Evolutionary conservation across 164 flowering plant species (phyloP).

Genomic region (Chloranthus sessilifolius): DNA sequence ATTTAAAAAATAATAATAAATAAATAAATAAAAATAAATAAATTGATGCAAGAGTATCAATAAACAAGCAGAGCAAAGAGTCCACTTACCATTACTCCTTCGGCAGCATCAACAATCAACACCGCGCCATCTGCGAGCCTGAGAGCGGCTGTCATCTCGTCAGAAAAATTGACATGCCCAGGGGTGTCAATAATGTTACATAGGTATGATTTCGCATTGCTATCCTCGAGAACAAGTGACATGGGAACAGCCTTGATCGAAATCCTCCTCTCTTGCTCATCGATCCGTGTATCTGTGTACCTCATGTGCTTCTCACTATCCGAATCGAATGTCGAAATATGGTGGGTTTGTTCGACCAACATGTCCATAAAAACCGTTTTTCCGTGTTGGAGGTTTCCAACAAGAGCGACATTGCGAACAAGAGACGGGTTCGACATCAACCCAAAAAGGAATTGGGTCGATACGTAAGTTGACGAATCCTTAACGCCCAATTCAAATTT

Average conservation of each 20-base stretch:
- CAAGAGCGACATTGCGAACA: slow-evolving; percentile 91
- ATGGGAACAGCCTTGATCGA: slow-evolving; percentile 94
- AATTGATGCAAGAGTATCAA: no score
- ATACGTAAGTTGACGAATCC: slow-evolving; percentile 86
- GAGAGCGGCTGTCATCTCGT: slow-evolving; percentile 98
- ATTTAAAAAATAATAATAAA: no score
- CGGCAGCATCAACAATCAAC: slow-evolving; percentile 34
- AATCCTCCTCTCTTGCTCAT: slow-evolving; percentile 97
- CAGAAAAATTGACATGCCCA: slow-evolving; percentile 96
- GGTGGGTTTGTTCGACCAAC: slow-evolving; percentile 98
- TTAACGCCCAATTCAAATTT: slow-evolving; percentile 92
- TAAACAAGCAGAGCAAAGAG: background rate
- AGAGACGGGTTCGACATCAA: slow-evolving; percentile 88
- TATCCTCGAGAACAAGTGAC: slow-evolving; percentile 96
- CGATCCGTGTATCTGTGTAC: slow-evolving; percentile 96
- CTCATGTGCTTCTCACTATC: slow-evolving; percentile 94
- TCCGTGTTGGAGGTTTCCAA: slow-evolving; percentile 92
- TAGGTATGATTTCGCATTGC: slow-evolving; percentile 82
- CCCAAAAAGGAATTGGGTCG: slow-evolving; percentile 84
- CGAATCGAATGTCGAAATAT: slow-evolving; percentile 71
- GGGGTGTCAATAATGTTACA: slow-evolving; percentile 97
- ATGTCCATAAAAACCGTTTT: slow-evolving; percentile 97
- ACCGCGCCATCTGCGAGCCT: slow-evolving; percentile 99
- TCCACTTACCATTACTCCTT: slow-evolving; percentile 33
- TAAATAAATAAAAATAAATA: no score